phyloP scores from a whole-genome alignment of 192 early-diverging fungal genomes.

The Coemansia sp. region DNA sequence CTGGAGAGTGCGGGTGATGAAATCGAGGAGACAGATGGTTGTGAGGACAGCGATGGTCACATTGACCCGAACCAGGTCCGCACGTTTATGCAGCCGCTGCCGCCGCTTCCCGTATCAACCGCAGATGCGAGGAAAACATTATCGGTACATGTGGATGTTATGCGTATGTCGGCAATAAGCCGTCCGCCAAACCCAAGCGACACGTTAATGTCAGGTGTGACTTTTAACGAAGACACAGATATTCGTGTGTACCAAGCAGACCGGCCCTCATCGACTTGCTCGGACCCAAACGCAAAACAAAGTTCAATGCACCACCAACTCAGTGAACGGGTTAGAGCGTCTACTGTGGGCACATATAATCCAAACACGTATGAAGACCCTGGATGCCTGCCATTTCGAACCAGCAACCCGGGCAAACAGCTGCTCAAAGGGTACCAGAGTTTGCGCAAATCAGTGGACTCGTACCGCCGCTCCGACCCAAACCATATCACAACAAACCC shows the following conservation, averaged over 20 bases:
- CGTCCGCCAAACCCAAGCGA: constrained; percentile 7
- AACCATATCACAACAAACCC: not conserved
- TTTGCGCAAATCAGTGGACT: not conserved
- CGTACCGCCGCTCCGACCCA: not conserved
- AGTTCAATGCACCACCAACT: not conserved
- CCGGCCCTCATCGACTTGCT: not conserved
- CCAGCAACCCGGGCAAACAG: not conserved
- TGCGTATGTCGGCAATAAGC: not conserved
- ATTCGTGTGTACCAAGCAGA: not conserved
- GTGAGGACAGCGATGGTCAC: not conserved
- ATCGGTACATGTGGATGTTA: not conserved
- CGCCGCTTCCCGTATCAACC: not conserved
- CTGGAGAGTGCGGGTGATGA: not conserved
- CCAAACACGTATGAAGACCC: not conserved
- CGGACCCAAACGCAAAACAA: not conserved
- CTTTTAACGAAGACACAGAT: constrained; percentile 6
- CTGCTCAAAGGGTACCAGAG: not conserved
- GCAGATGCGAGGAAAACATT: not conserved
- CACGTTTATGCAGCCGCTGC: constrained; percentile 8
- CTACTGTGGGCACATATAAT: not conserved
- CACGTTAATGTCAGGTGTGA: constrained; percentile 16
- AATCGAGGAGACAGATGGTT: not conserved
- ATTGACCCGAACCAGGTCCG: constrained; percentile 11
- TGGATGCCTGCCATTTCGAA: not conserved
- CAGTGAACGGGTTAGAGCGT: not conserved